Evolutionary conservation across 306 rosid species (phyloP).

Genomic region (Luffa aegyptiaca): DNA sequence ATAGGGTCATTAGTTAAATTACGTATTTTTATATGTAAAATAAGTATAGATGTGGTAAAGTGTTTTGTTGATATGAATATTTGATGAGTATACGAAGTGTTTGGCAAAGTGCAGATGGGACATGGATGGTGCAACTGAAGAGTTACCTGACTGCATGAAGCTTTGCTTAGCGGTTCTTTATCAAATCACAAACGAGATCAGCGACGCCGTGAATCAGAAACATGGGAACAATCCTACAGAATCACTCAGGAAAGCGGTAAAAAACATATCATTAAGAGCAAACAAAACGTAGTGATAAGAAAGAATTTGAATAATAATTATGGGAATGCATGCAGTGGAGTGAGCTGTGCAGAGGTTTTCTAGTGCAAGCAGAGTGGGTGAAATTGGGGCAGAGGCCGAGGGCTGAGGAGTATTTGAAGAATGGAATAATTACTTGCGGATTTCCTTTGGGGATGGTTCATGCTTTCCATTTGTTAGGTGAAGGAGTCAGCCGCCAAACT

Average conservation of each 20-base stretch:
- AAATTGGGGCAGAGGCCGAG: constrained; percentile 24
- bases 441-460: constrained; percentile 40
- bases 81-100: not conserved
- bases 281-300: too few species aligned
- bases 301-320: too few species aligned
- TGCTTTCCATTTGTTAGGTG: constrained; percentile 38
- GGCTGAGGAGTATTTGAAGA: constrained; percentile 42
- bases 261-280: too few species aligned
- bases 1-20: too few species aligned
- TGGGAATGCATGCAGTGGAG: constrained; percentile 31
- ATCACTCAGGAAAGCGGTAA: constrained; percentile 22
- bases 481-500: constrained; percentile 22
- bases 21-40: too few species aligned
- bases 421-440: constrained; percentile 52
- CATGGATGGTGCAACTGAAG: not conserved
- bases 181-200: constrained; percentile 18
- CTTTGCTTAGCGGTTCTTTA: constrained; percentile 20
- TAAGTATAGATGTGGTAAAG: too few species aligned
- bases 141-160: constrained; percentile 24
- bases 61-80: not conserved
- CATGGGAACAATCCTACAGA: constrained; percentile 25
- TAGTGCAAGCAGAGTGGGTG: constrained; percentile 61
- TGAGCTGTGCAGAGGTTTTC: constrained; percentile 36
- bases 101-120: constrained; percentile 20
- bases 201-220: not conserved